Evolutionary conservation across 1,284 basidiomycete species (phyloP).

Genomic region (Ustilago cynodontis): DNA sequence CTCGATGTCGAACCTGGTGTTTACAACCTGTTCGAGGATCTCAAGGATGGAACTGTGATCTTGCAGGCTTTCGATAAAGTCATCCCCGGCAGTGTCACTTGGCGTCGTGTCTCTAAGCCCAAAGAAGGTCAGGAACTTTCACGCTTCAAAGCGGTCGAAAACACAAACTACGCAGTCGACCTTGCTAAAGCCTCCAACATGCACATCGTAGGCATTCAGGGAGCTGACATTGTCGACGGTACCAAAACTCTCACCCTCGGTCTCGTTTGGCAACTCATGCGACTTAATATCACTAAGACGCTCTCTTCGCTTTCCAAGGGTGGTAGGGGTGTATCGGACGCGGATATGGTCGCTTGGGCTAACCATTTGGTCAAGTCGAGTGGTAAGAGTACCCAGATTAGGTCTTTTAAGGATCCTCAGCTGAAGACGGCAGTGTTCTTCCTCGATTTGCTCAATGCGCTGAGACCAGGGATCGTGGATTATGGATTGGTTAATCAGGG

Average conservation of each 20-base stretch:
- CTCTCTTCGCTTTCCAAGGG: constrained; percentile 81
- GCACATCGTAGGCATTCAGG: constrained; percentile 97
- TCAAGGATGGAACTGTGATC: constrained; percentile 88
- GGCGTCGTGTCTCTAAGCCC: constrained; percentile 93
- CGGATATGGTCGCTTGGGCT: constrained; percentile 95
- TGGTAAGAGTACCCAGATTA: constrained; percentile 77
- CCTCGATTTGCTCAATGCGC: constrained; percentile 89
- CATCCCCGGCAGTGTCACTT: constrained; percentile 88
- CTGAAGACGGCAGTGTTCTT: constrained; percentile 92
- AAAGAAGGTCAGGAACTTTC: constrained; percentile 85
- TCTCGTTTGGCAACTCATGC: constrained; percentile 97
- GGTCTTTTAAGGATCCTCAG: constrained; percentile 94
- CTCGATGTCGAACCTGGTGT: constrained; percentile 95
- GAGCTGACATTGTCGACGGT: constrained; percentile 95
- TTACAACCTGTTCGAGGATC: constrained; percentile 94
- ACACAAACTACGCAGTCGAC: constrained; percentile 96
- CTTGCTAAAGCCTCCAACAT: constrained; percentile 91
- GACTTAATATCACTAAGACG: constrained; percentile 91
- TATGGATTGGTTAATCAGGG: constrained; percentile 83
- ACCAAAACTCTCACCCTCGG: constrained; percentile 91
- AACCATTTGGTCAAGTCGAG: constrained; percentile 87
- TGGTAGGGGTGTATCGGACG: constrained; percentile 86
- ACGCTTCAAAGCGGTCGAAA: constrained; percentile 96
- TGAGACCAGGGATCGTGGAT: constrained; percentile 95
- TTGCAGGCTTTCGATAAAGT: constrained; percentile 98